Evolutionary conservation across 441 rosid species (phyloP), one percentile per base, ranked within the genome.

Genomic region (Populus trichocarpa): DNA sequence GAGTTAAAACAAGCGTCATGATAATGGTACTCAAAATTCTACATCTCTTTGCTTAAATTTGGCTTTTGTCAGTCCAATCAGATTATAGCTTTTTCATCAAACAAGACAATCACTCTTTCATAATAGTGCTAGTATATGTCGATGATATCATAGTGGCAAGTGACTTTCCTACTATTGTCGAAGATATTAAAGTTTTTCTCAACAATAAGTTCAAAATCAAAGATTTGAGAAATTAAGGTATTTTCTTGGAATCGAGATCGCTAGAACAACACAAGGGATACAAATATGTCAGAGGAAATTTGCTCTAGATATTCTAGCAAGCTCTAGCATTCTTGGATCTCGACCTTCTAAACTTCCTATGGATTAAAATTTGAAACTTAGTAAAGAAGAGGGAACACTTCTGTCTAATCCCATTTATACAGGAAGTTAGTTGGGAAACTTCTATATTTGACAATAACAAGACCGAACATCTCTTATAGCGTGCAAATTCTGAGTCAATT

Each of bases 61-160:
- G 1, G 14, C 0, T 63, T 20, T 0, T 63, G 12, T 20, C 0
- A 22, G 5, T 63, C 18, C 53, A 46, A 14, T 13, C 2, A 3
- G 6, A 1, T 46, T 13, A 46, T 14, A 46, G 2, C 0, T 46
- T 46, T 0, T 46, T 46, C 53, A 46, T 46, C 2, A 46, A 46
- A 13, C 2, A 13, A 13, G 18, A 46, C 5, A 1, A 1, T 46
- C 0, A 46, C 0, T 46, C 53, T 46, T 46, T 46, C 53, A 46
- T 0, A 13, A 14, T 1, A 1, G 0, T 46, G 4, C 1, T 46
- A 1, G 53, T 46, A 0, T 46, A 13, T 4, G 6, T 46, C 0
- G 6, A 46, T 4, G 6, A 46, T 46, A 46, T 46, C 18, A 46
- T 46, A 46, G 18, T 46, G 18, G 18, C 18, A 46, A 46, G 18